Conservation (phyloP, 495 filamentous ascomycete genomes). For the Penicillium argentinense region DNA sequence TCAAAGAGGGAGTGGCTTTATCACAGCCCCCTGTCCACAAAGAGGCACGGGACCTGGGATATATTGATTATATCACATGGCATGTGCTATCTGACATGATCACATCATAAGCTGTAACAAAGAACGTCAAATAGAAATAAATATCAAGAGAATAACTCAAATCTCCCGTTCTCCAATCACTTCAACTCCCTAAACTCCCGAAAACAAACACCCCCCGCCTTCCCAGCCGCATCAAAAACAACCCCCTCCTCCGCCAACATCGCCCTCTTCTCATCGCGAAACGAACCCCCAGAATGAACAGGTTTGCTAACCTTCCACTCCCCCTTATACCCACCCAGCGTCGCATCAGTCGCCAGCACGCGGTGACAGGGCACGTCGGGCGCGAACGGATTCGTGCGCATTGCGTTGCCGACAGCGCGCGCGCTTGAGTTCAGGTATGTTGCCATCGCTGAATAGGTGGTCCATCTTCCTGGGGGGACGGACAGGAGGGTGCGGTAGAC, state of each 20-base stretch:
- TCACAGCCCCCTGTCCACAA: too few relatives aligned
- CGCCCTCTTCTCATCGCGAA: slow-evolving; percentile 30
- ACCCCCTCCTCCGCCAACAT: slow-evolving; percentile 33
- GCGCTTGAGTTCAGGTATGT: slow-evolving; percentile 66
- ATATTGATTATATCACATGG: too few relatives aligned
- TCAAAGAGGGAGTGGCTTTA: too few relatives aligned
- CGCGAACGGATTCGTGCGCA: slow-evolving; percentile 69
- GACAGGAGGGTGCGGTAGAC: slow-evolving; percentile 67
- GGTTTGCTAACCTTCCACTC: slow-evolving; percentile 25
- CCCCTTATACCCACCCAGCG: slow-evolving; percentile 37
- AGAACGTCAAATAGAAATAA: too few relatives aligned
- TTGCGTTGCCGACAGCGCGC: slow-evolving; percentile 76
- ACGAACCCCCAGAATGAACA: slow-evolving; percentile 23
- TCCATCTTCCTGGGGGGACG: slow-evolving; percentile 68
- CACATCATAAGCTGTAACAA: background rate
- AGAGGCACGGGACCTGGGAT: too few relatives aligned
- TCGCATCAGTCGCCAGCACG: slow-evolving; percentile 33
- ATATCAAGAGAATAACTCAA: too few relatives aligned
- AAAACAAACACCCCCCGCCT: slow-evolving; percentile 30
- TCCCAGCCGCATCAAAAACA: slow-evolving; percentile 28
- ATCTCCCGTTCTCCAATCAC: too few relatives aligned
- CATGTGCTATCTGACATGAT: background rate
- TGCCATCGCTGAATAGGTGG: slow-evolving; percentile 72
- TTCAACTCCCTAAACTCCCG: slow-evolving; percentile 29
- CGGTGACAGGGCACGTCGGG: slow-evolving; percentile 57